A percentile compares a stretch with the other conserved stretches of the same genome.
Conservation (phyloP, 495 filamentous ascomycete species). For the Neurospora sp. region DNA sequence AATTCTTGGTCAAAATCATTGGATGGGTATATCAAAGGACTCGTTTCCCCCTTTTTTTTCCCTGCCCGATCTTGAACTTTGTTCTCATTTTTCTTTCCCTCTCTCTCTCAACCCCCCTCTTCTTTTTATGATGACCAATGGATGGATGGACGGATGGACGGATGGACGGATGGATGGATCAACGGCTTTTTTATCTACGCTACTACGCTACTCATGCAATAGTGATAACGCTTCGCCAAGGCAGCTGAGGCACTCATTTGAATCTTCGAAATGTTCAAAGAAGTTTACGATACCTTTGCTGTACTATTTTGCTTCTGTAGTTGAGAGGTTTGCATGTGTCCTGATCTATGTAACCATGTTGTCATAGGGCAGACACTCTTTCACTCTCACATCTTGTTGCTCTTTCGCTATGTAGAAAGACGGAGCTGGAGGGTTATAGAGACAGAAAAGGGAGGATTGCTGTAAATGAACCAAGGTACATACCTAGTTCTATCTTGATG, state of each 20-base stretch:
- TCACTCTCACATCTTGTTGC: background rate
- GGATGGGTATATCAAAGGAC: background rate
- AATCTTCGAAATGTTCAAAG: background rate
- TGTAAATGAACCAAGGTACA: no score
- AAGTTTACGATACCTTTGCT: background rate
- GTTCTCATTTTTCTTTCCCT: background rate
- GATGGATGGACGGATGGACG: background rate
- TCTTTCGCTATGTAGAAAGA: background rate
- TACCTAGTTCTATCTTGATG: no score
- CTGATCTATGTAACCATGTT: background rate
- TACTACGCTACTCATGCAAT: slow-evolving; percentile 7
- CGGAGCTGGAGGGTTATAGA: background rate
- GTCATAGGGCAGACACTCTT: background rate
- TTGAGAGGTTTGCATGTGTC: background rate
- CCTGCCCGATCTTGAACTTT: background rate
- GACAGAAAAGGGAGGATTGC: background rate
- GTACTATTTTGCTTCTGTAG: background rate
- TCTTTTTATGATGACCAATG: background rate
- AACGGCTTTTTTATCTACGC: background rate
- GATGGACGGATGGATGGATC: background rate
- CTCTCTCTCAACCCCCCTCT: background rate
- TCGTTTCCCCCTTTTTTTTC: background rate
- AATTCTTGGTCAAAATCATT: background rate
- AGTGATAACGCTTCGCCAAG: background rate
- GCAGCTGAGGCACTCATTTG: background rate